phyloP scores from a whole-genome alignment of 1,284 basidiomycete species.

The Cryptococcus wingfieldii region DNA sequence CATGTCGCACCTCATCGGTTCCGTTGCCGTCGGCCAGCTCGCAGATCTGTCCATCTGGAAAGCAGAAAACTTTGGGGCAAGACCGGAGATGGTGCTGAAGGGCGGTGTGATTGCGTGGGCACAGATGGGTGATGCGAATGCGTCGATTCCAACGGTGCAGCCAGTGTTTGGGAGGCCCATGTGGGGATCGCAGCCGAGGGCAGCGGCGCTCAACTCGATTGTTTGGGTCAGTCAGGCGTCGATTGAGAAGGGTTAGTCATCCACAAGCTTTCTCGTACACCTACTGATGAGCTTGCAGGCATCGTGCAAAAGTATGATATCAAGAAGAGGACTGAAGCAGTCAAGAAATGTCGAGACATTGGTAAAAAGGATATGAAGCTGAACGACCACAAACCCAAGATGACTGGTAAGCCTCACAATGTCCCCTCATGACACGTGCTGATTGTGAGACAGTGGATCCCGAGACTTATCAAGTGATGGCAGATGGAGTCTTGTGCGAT shows the following conservation, averaged over 20 bases:
- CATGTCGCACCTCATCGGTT: constrained; percentile 80
- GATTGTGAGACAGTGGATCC: constrained; percentile 64
- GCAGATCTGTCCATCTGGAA: constrained; percentile 95
- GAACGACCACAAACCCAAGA: constrained; percentile 74
- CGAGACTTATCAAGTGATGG: constrained; percentile 81
- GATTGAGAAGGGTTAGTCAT: constrained; percentile 55
- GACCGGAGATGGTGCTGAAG: constrained; percentile 90
- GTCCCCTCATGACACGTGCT: background rate
- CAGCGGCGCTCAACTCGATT: constrained; percentile 75
- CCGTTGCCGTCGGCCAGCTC: constrained; percentile 73
- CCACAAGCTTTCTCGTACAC: background rate
- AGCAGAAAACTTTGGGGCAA: constrained; percentile 84
- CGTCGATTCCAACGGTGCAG: constrained; percentile 88
- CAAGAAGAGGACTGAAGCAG: constrained; percentile 69
- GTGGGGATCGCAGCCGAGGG: constrained; percentile 74
- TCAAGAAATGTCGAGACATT: constrained; percentile 69
- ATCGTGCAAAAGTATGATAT: constrained; percentile 67
- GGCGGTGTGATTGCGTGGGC: constrained; percentile 90
- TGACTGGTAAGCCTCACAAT: constrained; percentile 52
- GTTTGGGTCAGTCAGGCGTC: constrained; percentile 79
- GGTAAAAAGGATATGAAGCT: constrained; percentile 90
- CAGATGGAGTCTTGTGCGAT: constrained; percentile 72
- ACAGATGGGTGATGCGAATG: constrained; percentile 90
- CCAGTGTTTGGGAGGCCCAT: constrained; percentile 79
- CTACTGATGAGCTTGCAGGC: constrained; percentile 35